Evolutionary conservation across 163 green algal species (phyloP).

Genomic region (Prototheca cutis): DNA sequence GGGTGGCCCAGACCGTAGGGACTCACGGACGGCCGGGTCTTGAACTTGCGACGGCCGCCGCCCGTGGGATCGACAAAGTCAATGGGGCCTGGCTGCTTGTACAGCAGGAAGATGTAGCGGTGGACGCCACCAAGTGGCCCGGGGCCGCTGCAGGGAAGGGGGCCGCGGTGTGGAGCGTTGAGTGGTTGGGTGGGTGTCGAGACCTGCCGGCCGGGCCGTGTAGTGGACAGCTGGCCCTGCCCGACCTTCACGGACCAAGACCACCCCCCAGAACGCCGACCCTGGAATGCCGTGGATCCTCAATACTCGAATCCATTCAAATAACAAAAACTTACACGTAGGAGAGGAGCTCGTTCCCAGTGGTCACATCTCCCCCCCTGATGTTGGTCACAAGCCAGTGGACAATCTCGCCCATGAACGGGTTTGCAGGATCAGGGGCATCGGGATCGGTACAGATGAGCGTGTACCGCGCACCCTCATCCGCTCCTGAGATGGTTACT

Average conservation of each 20-base stretch:
- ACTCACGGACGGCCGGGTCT: no score
- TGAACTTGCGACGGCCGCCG: background rate
- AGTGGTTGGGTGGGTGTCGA: no score
- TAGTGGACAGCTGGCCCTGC: no score
- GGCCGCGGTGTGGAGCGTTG: background rate
- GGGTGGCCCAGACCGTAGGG: no score
- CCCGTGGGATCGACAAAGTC: background rate
- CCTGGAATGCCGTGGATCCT: no score
- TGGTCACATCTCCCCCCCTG: background rate
- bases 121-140: slow-evolving; percentile 7
- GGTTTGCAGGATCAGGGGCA: slow-evolving; percentile 5
- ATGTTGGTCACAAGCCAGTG: slow-evolving; percentile 14
- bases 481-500: background rate
- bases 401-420: slow-evolving; percentile 2
- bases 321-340: background rate
- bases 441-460: slow-evolving; percentile 8
- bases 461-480: slow-evolving; percentile 1
- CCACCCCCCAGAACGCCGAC: no score
- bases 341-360: slow-evolving; percentile 2
- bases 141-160: background rate
- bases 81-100: slow-evolving; percentile 11
- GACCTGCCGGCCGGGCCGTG: no score
- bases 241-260: no score
- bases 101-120: slow-evolving; percentile 21
- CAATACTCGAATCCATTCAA: no score